Evolutionary conservation across 2,329 filamentous ascomycete genomes (phyloP).

Genomic region (Ophiostoma quercus): DNA sequence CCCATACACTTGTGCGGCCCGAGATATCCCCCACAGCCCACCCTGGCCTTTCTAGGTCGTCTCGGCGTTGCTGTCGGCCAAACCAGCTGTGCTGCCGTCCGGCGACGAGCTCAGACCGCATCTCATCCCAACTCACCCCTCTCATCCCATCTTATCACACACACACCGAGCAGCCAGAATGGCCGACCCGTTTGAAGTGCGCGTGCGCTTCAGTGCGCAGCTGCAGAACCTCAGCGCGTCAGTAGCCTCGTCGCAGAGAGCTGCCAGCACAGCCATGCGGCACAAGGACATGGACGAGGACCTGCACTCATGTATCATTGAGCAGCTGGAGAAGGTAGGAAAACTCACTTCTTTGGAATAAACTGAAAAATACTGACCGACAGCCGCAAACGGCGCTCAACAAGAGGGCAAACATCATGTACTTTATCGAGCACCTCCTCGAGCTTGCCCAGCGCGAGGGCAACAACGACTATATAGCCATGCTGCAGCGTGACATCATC

Average conservation of each 20-base stretch:
- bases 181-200: slow-evolving; percentile 92
- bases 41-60: neutral
- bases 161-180: slow-evolving; percentile 33
- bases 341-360: neutral
- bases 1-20: neutral
- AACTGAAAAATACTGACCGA: neutral
- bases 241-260: slow-evolving; percentile 82
- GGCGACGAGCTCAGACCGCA: neutral
- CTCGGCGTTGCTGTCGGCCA: slow-evolving; percentile 6
- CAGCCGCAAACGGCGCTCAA: slow-evolving; percentile 78
- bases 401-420: slow-evolving; percentile 96
- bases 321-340: slow-evolving; percentile 80
- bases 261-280: slow-evolving; percentile 89
- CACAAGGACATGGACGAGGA: slow-evolving; percentile 95
- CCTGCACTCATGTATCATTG: slow-evolving; percentile 91
- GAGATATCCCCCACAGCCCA: neutral
- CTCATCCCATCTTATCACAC: neutral
- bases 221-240: slow-evolving; percentile 89
- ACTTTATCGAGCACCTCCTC: slow-evolving; percentile 93
- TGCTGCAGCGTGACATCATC: slow-evolving; percentile 92
- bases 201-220: slow-evolving; percentile 90
- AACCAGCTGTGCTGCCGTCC: neutral
- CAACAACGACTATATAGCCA: slow-evolving; percentile 76
- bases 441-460: slow-evolving; percentile 74
- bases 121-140: neutral